Evolutionary conservation across 2,329 filamentous ascomycete species (phyloP).

Genomic region (Botrytis byssoidea): DNA sequence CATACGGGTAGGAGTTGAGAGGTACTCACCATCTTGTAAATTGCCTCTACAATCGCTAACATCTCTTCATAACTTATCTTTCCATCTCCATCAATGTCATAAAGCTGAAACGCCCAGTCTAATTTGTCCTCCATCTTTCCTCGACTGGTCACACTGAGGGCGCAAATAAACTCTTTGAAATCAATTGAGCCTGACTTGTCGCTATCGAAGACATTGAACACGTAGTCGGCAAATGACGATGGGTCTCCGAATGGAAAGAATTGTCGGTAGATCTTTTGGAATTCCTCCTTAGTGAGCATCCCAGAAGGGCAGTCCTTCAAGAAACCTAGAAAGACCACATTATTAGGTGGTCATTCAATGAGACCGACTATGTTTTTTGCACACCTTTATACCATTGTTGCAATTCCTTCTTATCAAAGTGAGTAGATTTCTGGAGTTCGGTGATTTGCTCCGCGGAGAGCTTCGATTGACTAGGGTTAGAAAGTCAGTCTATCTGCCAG

Average conservation of each 20-base stretch:
- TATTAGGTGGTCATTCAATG: constrained; percentile 23
- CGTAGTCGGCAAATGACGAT: constrained; percentile 95
- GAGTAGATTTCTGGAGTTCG: constrained; percentile 93
- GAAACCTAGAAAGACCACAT: constrained; percentile 63
- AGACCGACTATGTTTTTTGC: constrained; percentile 35
- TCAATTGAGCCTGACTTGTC: constrained; percentile 98
- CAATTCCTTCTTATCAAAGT: constrained; percentile 99
- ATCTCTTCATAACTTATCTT: constrained; percentile 99
- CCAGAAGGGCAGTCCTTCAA: constrained; percentile 97
- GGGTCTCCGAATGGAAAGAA: constrained; percentile 99
- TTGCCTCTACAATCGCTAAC: constrained; percentile 97
- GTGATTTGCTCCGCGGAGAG: constrained; percentile 93
- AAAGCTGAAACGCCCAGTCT: constrained; percentile 98
- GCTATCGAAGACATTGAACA: constrained; percentile 98
- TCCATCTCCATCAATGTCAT: constrained; percentile 97
- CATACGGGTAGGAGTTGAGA: not conserved
- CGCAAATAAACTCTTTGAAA: constrained; percentile 99
- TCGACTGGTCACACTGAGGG: constrained; percentile 90
- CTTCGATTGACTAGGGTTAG: constrained; percentile 79
- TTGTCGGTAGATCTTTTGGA: constrained; percentile 99
- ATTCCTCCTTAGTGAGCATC: constrained; percentile 96
- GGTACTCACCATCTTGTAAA: constrained; percentile 91
- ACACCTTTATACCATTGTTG: constrained; percentile 99
- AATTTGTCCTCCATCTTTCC: constrained; percentile 99
- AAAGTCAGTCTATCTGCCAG: constrained; percentile 15